A percentile compares a stretch with the other conserved stretches of the same genome.
phyloP scores from a whole-genome alignment of 768 basidiomycete genomes.

The Serendipita indica region DNA sequence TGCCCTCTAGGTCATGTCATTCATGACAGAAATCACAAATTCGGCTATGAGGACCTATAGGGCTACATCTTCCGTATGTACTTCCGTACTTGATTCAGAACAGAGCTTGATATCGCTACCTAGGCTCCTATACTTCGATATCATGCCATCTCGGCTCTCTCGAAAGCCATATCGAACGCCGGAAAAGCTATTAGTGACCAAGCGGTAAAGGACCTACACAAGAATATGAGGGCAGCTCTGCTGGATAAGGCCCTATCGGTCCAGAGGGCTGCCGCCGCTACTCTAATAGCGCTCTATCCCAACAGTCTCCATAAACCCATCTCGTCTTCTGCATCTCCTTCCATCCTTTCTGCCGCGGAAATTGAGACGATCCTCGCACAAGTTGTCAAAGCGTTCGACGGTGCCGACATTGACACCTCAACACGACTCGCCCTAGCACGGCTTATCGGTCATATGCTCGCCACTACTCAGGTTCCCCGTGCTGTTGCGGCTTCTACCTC shows the following conservation, averaged over 20 bases:
- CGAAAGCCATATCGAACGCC: constrained; percentile 65
- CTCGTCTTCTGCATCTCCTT: constrained; percentile 29
- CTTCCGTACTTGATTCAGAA: background rate
- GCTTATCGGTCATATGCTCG: constrained; percentile 70
- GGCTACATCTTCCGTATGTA: constrained; percentile 54
- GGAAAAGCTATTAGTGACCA: constrained; percentile 75
- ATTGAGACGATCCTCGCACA: constrained; percentile 58
- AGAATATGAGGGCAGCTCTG: constrained; percentile 60
- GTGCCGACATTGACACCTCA: constrained; percentile 52
- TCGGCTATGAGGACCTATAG: constrained; percentile 51
- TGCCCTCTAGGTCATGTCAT: constrained; percentile 70
- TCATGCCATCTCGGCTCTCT: constrained; percentile 60
- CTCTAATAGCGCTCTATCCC: constrained; percentile 41
- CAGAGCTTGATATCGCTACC: constrained; percentile 11
- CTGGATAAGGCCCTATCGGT: constrained; percentile 73
- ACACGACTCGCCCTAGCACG: constrained; percentile 56
- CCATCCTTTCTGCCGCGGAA: constrained; percentile 46
- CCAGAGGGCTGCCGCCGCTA: constrained; percentile 71
- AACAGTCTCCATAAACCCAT: background rate
- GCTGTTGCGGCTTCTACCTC: constrained; percentile 24
- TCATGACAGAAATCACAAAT: constrained; percentile 69
- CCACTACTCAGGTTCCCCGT: constrained; percentile 63
- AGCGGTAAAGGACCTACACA: constrained; percentile 63
- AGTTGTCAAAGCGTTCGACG: constrained; percentile 63
- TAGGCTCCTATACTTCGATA: constrained; percentile 72